phyloP scores from a whole-genome alignment of 225 moss, liverwort and hornwort species.

The Sphagnum tenellum region DNA sequence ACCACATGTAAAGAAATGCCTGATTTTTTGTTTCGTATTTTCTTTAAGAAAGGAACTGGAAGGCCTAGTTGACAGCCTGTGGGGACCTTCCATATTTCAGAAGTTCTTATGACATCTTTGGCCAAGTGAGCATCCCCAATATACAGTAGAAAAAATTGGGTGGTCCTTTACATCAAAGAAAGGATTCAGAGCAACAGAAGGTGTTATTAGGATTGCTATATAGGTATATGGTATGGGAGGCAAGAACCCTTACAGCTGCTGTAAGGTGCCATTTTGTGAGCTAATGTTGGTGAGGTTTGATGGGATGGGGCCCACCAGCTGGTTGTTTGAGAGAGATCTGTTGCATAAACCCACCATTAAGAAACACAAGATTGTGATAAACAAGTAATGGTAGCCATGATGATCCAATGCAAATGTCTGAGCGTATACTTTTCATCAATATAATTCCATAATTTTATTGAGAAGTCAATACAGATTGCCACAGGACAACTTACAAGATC shows the following conservation, averaged over 20 bases:
- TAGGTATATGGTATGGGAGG: background rate
- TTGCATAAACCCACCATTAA: conserved; percentile 3
- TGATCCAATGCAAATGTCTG: background rate
- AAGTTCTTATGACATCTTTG: no score
- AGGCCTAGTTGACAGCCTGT: no score
- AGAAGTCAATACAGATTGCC: no score
- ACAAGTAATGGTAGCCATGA: background rate
- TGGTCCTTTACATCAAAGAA: no score
- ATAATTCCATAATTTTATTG: background rate
- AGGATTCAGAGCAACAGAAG: no score
- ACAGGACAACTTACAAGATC: conserved; percentile 28
- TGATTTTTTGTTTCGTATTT: no score
- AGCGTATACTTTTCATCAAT: background rate
- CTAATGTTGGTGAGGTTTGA: conserved; percentile 8
- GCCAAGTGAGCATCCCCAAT: no score
- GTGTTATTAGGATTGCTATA: no score
- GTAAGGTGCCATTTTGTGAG: conserved; percentile 4
- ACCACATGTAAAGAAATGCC: no score
- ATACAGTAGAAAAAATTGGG: no score
- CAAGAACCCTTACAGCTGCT: conserved; percentile 30
- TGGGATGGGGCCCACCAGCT: conserved; percentile 34
- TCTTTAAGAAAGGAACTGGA: no score
- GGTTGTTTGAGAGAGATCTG: conserved; percentile 56
- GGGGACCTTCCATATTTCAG: no score
- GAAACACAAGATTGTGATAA: background rate